Evolutionary conservation across 345 rosid genomes (phyloP), one percentile per base, ranked within the genome.

Genomic region (Populus nigra): DNA sequence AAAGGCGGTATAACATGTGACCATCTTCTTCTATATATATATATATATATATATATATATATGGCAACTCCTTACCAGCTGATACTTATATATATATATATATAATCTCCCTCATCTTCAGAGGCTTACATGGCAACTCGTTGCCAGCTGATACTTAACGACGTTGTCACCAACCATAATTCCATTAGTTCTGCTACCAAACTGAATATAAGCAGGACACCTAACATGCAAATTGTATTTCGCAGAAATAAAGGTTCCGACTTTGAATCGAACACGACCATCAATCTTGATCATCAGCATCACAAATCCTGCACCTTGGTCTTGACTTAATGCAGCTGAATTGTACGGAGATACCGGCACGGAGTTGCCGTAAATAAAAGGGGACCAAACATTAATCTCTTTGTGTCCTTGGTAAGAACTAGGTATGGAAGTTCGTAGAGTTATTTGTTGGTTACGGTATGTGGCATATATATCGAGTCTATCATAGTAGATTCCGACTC

Each of bases 241-340:
- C 0, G 93, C 94, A 17, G 97, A 80, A 31, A 82, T 79, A 74
- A 88, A 84, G 23, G 91, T 73, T 13, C 98, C 92, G 22, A 92
- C 89, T 82, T 94, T 96, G 89, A 92, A 96, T 73, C 96, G 83
- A 50, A 96, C 93, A 69, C 91, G 91, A 11, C 99, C 99, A 69
- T 94, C 97, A 8, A 91, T 82, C 82, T 88, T 91, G 85, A 96
- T 86, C 49, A 72, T 35, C 55, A 96, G 36, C 49, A 16, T 5
- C 9, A 94, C 83, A 7, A 72, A 31, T 17, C 98, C 99, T 31
- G 53, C 0, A 5, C 73, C 23, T 85, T 92, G 90, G 71, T 94
- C 98, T 9, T 90, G 84, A 8, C 18, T 9, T 36, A 96, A 80
- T 1, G 88, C 68, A 3, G 80, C 1, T 43, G 90, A 75, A 87